Evolutionary conservation across 495 filamentous ascomycete genomes (phyloP), one percentile per base, ranked within the genome.

Genomic region (Melanomma pulvis-pyrius): DNA sequence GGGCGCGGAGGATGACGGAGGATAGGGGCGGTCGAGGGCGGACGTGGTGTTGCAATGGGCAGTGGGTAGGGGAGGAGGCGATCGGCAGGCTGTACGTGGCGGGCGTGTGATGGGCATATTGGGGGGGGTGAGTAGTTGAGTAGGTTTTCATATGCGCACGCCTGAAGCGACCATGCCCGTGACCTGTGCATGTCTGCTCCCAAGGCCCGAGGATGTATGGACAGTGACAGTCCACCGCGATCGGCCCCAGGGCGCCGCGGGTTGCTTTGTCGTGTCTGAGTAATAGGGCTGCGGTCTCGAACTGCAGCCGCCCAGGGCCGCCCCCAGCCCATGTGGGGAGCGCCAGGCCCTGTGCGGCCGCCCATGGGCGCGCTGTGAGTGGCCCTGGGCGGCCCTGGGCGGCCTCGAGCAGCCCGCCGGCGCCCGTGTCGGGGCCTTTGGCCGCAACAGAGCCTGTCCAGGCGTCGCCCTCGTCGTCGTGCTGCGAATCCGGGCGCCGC

Each of bases 261-360:
- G 7, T 36, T 66, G 63, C 63, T 66, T 66, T 60, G 63, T 66
- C 41, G 46, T 60, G 63, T 53, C 55, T 66, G 55, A 66, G 22
- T 66, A 66, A 66, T 66, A 7, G 47, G 4, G n/a, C 17, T 7
- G 29, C 21, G 55, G 63, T 59, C 63, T 30, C 51, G 51, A 65
- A 65, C 61, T 57, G 32, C 21, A 49, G 8, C 8, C 15, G 15
- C n/a, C 41, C 5, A 26, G 13, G n/a, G 26, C 28, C 41, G 47
- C 30, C 46, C 3, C 47, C 8, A 21, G 13, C 6, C 22, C 46
- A 52, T 59, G 56, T 59, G 48, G 62, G 62, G 48, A 59, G 63
- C 32, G 47, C 29, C 22, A 15, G 8, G 22, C 30, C 51, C 5
- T 44, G 39, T 44, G 51, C 25, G 9, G 46, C 51, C 11, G 54